Conservation (phyloP, 2,329 filamentous ascomycete species). For the Chrysoporthe cubensis region DNA sequence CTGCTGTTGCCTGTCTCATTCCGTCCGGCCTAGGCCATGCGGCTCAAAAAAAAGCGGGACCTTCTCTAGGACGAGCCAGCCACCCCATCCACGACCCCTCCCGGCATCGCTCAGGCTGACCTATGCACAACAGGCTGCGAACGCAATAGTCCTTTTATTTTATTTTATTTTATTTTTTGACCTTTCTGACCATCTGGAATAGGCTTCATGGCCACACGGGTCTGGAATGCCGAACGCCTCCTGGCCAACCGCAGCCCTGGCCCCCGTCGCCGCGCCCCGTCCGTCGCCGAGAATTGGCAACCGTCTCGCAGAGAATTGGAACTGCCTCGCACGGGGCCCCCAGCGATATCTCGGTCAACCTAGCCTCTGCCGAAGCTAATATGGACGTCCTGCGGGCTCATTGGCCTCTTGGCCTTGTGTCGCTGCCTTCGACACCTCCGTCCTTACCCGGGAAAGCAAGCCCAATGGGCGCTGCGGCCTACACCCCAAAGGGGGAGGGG, state of each 20-base stretch:
- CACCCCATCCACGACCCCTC: background rate
- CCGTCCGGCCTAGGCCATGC: no score
- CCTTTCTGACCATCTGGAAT: background rate
- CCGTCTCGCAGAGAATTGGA: background rate
- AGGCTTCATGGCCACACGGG: no score
- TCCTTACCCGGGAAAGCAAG: background rate
- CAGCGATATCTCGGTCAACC: background rate
- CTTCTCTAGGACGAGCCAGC: background rate
- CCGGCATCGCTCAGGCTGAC: no score
- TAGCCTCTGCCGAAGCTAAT: background rate
- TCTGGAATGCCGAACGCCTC: background rate
- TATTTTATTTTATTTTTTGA: no score
- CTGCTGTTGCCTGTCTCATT: no score
- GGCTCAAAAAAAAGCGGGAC: no score
- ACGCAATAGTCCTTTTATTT: no score
- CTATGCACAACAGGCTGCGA: background rate
- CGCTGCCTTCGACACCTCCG: background rate
- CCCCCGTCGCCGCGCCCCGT: no score
- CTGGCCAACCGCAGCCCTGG: background rate
- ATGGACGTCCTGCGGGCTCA: background rate
- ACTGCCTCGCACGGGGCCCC: background rate
- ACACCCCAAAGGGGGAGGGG: background rate
- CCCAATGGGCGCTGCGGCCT: background rate
- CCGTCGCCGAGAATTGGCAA: background rate
- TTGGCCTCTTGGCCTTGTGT: background rate